Base-by-base conservation (phyloP, 1,284 basidiomycete species). In the Acaromyces ingoldii region DNA sequence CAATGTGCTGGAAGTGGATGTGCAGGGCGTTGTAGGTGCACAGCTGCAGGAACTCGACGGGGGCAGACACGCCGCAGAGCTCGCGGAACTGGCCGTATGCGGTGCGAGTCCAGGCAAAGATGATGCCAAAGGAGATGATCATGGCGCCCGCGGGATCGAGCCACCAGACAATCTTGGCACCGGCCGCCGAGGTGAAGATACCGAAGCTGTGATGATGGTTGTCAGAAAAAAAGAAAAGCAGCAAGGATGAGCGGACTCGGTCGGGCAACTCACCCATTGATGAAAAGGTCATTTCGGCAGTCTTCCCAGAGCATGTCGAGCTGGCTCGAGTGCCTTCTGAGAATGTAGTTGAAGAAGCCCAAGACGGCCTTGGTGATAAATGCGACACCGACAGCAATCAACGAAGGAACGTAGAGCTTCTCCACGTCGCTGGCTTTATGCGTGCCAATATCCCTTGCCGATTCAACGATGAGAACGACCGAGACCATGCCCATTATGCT, bases 241-340 rank as follows among this genome's bases (percentile, higher is more conserved):
- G n/a, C n/a, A n/a, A n/a, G n/a, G n/a, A n/a, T n/a, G n/a, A n/a
- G n/a, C n/a, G n/a, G n/a, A n/a, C n/a, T n/a, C n/a, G n/a, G n/a
- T n/a, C n/a, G n/a, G n/a, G n/a, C n/a, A n/a, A n/a, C n/a, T n/a
- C 13, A 34, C 11, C 3, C 55, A 59, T 41, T 11, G 42, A 21
- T 36, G 34, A 51, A 39, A 31, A 47, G 30, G 69, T 93, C 91
- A 65, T 93, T 93, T 13, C 72, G 60, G 55, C 96, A 92, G 72
- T 96, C 92, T 75, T 95, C 89, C 88, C 90, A 97, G 22, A 97
- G 82, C 4, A 96, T 85, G 50, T 85, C 83, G 1, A 98, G 91
- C 75, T 98, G 93, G 63, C 87, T 90, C 6, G 87, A 90, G 58
- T 83, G 83, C 36, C 81, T 81, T 36, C 88, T 83, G 48, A 93